Evolutionary conservation across 371 early-diverging fungal species (phyloP), one percentile per base, ranked within the genome.

Genomic region (Mortierella sp.): DNA sequence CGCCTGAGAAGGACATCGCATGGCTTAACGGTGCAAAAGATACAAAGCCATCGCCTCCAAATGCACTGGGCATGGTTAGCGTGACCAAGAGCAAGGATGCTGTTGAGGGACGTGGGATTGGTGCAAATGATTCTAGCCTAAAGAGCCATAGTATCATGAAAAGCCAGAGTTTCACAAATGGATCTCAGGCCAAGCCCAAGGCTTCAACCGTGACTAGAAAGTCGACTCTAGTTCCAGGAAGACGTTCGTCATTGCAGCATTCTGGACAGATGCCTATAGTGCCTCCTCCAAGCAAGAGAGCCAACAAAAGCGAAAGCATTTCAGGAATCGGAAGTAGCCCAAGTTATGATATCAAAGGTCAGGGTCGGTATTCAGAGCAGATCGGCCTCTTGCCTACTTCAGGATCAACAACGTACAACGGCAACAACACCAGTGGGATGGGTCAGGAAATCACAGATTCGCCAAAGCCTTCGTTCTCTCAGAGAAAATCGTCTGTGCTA

Each of bases 161-260:
- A 37, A 60, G 37, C 12, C 39, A 60, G 20, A 60, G 22, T 14
- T 8, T 30, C 28, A 14, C 55, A 26, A 28, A 28, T 26, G 55
- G 55, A 28, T 55, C 28, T 8, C 24, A 28, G 11, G 1, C 55
- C 22, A 55, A 39, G 35, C 39, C 58, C 49, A 35, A 61, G 20
- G n/a, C 35, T 11, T 26, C 70, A n/a, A 54, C 55, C 14, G 37
- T 20, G n/a, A 71, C 39, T 14, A 39, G 73, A 32, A 72, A 72
- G 60, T 22, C 78, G 10, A 78, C 66, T 0, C 49, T 78, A 6
- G 78, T 72, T 10, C 79, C 79, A 4, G 79, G 79, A 37, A 62
- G 79, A 47, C 62, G 75, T 2, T 79, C 79, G 1, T 79, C 78
- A 0, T 35, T 78, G 26, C 9, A 62, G 37, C 73, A 72, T 26